These are phyloP conservation scores for Conticribra guillardii DNA, from an alignment of 108 stramenopile species.

Conservation along the genomic window DNA sequence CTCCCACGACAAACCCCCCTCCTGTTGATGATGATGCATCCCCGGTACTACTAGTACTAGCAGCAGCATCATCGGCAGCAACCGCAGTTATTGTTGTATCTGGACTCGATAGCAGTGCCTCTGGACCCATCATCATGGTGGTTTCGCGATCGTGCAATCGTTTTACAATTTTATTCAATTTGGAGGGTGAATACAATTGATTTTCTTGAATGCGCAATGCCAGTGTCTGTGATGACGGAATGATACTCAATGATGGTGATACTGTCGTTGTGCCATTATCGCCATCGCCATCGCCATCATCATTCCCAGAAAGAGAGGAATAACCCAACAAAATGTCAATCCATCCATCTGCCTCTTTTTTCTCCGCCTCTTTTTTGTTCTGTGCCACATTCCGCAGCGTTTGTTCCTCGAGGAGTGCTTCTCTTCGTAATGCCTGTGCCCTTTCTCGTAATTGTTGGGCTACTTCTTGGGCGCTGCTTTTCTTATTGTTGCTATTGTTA, in stretches of 20 bases:
- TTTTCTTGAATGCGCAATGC: slow-evolving; percentile 46
- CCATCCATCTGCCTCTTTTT: slow-evolving; percentile 46
- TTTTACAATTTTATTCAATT: slow-evolving; percentile 56
- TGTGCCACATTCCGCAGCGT: slow-evolving; percentile 28
- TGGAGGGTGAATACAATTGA: slow-evolving; percentile 35
- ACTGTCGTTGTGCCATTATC: neutral
- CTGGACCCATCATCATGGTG: slow-evolving; percentile 21
- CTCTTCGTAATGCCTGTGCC: slow-evolving; percentile 52
- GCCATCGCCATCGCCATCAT: neutral
- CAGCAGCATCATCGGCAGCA: too few relatives aligned
- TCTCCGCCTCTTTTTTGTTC: slow-evolving; percentile 28
- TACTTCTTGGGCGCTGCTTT: slow-evolving; percentile 25
- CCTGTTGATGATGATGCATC: too few relatives aligned
- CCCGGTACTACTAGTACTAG: too few relatives aligned
- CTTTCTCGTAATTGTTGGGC: slow-evolving; percentile 48
- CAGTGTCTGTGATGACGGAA: slow-evolving; percentile 32
- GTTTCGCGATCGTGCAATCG: slow-evolving; percentile 57
- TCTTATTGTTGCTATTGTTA: neutral
- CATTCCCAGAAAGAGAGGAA: neutral
- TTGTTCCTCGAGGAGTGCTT: slow-evolving; percentile 56
- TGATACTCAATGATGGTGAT: slow-evolving; percentile 1
- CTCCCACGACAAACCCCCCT: too few relatives aligned
- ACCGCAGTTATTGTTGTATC: too few relatives aligned
- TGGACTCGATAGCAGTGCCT: slow-evolving; percentile 22
- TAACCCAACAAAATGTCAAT: slow-evolving; percentile 29